Conservation (phyloP, 345 rosid genomes). For the Erucastrum elatum region DNA sequence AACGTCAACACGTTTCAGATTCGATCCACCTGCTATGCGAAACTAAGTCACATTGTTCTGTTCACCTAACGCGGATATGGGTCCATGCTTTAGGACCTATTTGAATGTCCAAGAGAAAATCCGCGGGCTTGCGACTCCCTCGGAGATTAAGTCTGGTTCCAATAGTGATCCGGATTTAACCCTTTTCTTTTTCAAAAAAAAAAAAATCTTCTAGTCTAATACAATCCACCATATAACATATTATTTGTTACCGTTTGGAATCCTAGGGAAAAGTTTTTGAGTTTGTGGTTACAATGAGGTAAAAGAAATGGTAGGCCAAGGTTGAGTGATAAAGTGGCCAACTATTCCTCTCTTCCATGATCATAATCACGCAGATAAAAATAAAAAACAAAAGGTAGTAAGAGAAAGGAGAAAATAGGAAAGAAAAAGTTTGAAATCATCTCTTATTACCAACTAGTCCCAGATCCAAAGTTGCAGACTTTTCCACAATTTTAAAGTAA, state of each 20-base stretch:
- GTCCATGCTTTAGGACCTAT: too few relatives aligned
- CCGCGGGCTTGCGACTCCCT: too few relatives aligned
- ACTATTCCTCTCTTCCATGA: neutral
- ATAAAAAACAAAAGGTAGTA: constrained; percentile 1
- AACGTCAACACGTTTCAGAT: too few relatives aligned
- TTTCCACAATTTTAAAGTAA: constrained; percentile 30
- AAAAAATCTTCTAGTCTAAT: neutral
- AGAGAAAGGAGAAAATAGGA: constrained; percentile 24
- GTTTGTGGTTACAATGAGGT: neutral
- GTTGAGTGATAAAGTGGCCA: neutral
- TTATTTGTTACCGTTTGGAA: neutral
- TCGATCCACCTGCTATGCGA: too few relatives aligned
- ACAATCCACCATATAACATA: neutral
- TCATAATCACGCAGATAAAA: neutral
- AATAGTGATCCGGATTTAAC: too few relatives aligned
- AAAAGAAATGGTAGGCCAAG: neutral
- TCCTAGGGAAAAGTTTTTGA: neutral
- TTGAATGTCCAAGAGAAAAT: too few relatives aligned
- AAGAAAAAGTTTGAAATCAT: constrained; percentile 15
- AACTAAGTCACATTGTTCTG: too few relatives aligned
- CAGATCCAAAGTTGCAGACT: constrained; percentile 38
- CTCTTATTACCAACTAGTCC: neutral
- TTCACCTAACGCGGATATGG: too few relatives aligned
- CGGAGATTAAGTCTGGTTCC: too few relatives aligned
- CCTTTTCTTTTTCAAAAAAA: too few relatives aligned